Evolutionary conservation across 768 basidiomycete species (phyloP), one percentile per base, ranked within the genome.

Genomic region (Lentinus tigrinus): DNA sequence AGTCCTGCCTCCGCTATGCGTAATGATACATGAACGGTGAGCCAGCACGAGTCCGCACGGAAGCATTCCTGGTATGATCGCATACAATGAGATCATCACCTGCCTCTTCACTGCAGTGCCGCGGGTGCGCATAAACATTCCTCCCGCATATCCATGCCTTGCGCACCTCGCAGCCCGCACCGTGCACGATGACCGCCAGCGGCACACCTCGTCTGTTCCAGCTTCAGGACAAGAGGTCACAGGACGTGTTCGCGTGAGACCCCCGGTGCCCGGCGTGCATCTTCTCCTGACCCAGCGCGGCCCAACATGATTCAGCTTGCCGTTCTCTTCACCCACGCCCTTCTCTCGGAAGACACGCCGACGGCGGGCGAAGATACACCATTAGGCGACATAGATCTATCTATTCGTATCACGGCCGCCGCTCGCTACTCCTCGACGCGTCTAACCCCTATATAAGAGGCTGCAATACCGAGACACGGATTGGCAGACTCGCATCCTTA

Each of bases 201-300:
- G 43, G 51, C 52, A 47, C 23, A 28, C 27, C 49, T 24, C 17
- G 58, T 50, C 47, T 54, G 52, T 50, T 59, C 59, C 39, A 52
- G 59, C 50, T 56, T 17, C 53, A 26, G 31, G 43, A 23, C 21
- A 23, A 24, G 43, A 23, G 52, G 52, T 57, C 60, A 61, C 60
- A 53, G 55, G 60, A 57, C 31, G 11, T 37, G 34, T 40, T 49
- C 52, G 31, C 52, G 52, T 61, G 60, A 48, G 55, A 54, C 52
- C 9, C 39, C 26, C 50, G 56, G 42, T 21, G 44, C 43, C 48
- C 38, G 44, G 37, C 44, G 31, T n/a, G n/a, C 36, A 17, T 47
- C 39, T 36, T 14, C 56, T 47, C 55, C 47, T 57, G 39, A 49
- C 26, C 60, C 60, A 54, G 24, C 53, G 46, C 34, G 37, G 59